A percentile compares a stretch with the other conserved stretches of the same genome.
phyloP scores from a whole-genome alignment of 345 rosid species.

The Dimocarpus longan region DNA sequence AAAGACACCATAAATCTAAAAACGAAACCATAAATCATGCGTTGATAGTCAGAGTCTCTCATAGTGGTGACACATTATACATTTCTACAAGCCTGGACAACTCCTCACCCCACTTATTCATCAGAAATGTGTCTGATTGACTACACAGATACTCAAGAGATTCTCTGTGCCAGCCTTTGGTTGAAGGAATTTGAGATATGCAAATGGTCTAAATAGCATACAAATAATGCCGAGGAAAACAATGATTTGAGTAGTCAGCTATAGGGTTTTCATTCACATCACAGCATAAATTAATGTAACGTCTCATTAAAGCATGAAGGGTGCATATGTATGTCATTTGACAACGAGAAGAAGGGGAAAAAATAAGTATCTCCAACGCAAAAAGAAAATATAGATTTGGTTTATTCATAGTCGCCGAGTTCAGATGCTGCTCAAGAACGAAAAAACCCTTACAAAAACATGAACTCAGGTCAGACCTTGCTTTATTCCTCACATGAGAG shows the following conservation, averaged over 20 bases:
- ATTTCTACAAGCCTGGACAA: too few species aligned
- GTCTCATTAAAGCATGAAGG: not conserved
- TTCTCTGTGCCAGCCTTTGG: too few species aligned
- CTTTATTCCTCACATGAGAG: too few species aligned
- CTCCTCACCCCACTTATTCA: not conserved
- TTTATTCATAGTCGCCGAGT: too few species aligned
- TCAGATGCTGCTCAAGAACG: too few species aligned
- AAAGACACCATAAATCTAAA: not conserved
- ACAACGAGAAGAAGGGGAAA: not conserved
- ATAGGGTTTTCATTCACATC: not conserved
- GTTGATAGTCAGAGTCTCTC: too few species aligned
- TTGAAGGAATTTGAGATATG: too few species aligned
- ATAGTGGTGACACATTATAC: too few species aligned
- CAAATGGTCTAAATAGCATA: not conserved
- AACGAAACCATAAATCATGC: not conserved
- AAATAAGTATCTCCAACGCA: conserved; percentile 13
- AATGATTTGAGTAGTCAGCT: not conserved
- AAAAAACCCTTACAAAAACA: too few species aligned
- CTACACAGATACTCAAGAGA: not conserved
- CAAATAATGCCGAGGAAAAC: not conserved
- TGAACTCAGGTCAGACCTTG: too few species aligned
- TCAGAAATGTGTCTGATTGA: not conserved
- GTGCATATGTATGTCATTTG: conserved; percentile 15
- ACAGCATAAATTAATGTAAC: not conserved
- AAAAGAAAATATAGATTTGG: not conserved